phyloP scores from a whole-genome alignment of 352 stramenopile species.

The Phytophthora pinifolia region DNA sequence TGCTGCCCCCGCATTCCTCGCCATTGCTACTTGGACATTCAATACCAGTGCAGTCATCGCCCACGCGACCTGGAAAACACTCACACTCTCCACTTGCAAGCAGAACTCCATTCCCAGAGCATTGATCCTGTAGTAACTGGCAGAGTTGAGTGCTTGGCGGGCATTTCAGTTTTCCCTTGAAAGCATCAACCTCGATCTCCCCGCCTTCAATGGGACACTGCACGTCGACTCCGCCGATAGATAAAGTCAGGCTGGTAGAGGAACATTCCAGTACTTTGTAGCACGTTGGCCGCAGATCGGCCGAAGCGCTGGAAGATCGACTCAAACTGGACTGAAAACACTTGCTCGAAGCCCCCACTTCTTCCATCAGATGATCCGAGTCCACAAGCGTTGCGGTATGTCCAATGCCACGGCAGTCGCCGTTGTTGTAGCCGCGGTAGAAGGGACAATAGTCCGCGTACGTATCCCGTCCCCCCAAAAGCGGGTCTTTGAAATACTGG shows the following conservation, averaged over 20 bases:
- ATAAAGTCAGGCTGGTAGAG: constrained; percentile 37
- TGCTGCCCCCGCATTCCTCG: constrained; percentile 40
- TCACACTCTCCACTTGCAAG: constrained; percentile 49
- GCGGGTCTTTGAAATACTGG: constrained; percentile 76
- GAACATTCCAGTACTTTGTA: constrained; percentile 63
- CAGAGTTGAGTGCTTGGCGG: constrained; percentile 51
- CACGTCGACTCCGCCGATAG: constrained; percentile 52
- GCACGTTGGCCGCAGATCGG: constrained; percentile 43
- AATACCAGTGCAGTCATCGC: constrained; percentile 53
- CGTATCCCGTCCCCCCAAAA: constrained; percentile 55
- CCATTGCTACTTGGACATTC: constrained; percentile 43
- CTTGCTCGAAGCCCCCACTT: constrained; percentile 47
- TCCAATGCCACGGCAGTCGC: constrained; percentile 68
- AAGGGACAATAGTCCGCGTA: constrained; percentile 84
- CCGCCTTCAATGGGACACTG: constrained; percentile 62
- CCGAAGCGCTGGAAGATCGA: constrained; percentile 37
- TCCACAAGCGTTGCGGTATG: constrained; percentile 38
- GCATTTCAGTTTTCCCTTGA: constrained; percentile 51
- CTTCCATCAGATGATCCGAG: constrained; percentile 55
- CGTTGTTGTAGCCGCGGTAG: constrained; percentile 77
- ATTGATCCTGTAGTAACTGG: constrained; percentile 68
- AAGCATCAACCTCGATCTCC: constrained; percentile 50
- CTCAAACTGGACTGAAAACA: constrained; percentile 77
- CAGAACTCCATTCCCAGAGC: constrained; percentile 60
- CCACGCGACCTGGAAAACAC: constrained; percentile 55